These are phyloP conservation scores for Lathyrus tuberosus DNA, from an alignment of 306 rosid species.

Conservation along the genomic window DNA sequence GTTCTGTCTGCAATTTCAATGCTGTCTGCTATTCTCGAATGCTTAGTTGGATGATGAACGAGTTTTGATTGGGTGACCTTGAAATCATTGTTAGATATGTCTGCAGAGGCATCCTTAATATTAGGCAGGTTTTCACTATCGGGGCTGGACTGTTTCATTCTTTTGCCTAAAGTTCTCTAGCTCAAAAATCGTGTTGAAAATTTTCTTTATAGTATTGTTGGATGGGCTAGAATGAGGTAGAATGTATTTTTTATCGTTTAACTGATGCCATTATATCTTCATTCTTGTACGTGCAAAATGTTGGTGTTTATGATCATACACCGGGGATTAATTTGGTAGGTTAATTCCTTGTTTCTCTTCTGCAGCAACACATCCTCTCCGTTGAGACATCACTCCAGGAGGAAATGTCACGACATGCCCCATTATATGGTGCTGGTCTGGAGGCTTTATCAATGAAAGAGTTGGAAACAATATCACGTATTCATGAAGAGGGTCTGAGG, in stretches of 20 bases:
- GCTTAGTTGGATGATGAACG: conserved; percentile 14
- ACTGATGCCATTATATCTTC: conserved; percentile 11
- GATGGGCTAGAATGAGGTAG: conserved; percentile 11
- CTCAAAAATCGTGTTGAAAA: background rate
- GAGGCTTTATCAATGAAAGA: conserved; percentile 95
- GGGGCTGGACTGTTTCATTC: conserved; percentile 1
- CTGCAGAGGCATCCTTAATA: conserved; percentile 1
- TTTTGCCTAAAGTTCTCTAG: conserved; percentile 11
- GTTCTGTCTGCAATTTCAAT: conserved; percentile 21
- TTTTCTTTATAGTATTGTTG: conserved; percentile 12
- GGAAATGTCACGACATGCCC: conserved; percentile 98
- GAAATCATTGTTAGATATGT: conserved; percentile 7
- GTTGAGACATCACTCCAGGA: conserved; percentile 90
- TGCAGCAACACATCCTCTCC: conserved; percentile 97
- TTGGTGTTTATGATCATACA: conserved; percentile 8
- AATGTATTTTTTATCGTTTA: conserved; percentile 18
- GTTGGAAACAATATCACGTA: conserved; percentile 85
- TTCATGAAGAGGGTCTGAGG: conserved; percentile 96
- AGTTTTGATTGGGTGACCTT: conserved; percentile 32
- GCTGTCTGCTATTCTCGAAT: conserved; percentile 25
- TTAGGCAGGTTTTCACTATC: conserved; percentile 5
- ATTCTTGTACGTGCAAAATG: conserved; percentile 8
- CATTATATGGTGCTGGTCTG: conserved; percentile 92
- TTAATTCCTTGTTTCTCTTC: conserved; percentile 38
- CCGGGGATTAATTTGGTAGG: conserved; percentile 10